Base-by-base conservation (phyloP, 371 early-diverging fungal genomes). In the Chytridium lagenaria region DNA sequence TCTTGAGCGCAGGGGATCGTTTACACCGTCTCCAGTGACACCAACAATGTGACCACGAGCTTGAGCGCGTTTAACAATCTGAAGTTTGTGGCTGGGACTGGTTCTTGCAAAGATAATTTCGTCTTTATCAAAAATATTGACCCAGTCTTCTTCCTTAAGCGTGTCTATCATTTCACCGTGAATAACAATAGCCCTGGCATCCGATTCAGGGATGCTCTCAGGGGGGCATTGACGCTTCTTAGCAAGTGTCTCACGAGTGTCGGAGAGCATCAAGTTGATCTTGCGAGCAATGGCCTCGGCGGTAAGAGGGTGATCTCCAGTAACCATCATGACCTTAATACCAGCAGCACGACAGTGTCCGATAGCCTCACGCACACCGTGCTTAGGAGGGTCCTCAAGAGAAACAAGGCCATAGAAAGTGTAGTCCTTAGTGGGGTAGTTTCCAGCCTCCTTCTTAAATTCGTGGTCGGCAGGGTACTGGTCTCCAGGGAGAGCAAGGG, bases 351-450 rank as follows among this genome's bases (percentile, higher is more conserved):
- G 90, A 75, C 94, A 94, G 49, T 90, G 85, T 49, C 94, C 96
- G 75, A 98, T 90, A n/a, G 96, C 97, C 76, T 96, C 95, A 80
- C 95, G 93, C n/a, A 97, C 97, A 68, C 96, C 98, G 73, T 95
- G 95, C 83, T 96, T 96, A 72, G 97, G 98, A 59, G 97, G 97
- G 82, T 96, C 98, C 77, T 94, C 93, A 7, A 98, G 85, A 10
- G 92, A 90, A 26, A 88, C 85, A 34, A 97, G 84, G 37, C 96
- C 98, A 37, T 93, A 88, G 83, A 97, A 95, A 2, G 33, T 23
- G 10, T 63, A 16, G 16, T 19, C 15, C 12, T 63, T 30, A 33
- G 37, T 66, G 22, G 40, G 2, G 10, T 2, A 15, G 52, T 69
- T 74, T 15, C 38, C 40, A 28, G 79, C 71, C 59, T 91, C 85